Base-by-base conservation (phyloP, 441 rosid genomes). In the Lepidium campestre region DNA sequence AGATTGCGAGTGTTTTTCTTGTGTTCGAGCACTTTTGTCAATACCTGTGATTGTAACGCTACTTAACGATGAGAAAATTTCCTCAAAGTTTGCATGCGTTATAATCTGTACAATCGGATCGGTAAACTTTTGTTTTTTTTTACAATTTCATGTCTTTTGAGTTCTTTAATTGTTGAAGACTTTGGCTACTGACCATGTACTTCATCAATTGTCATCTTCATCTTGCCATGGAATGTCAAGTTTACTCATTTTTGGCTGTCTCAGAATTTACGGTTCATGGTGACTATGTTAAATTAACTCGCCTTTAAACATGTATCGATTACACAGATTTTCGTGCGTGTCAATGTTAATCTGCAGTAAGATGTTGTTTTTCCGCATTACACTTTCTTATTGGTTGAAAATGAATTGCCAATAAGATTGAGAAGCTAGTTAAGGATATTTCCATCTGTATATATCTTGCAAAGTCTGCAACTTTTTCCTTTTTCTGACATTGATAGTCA, bases 321-420 rank as follows among this genome's bases (percentile, higher is more conserved):
- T 59, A 59, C 72, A 59, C 49, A n/a, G 14, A 58, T 10, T 12
- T 39, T 47, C 19, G n/a, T 68, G 50, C 45, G 52, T 52, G 23
- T 32, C 19, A 44, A 61, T 15, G 32, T 31, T 22, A 6, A 42
- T 42, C 6, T 15, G 46, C 17, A 45, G 37, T 41, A 5, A 11
- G n/a, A n/a, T n/a, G n/a, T n/a, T n/a, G n/a, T n/a, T 44, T 22
- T n/a, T 34, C 9, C 27, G 15, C 10, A 25, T 22, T 67, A 35
- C 20, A n/a, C 12, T 20, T 46, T 29, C 13, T 15, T 8, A 10
- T 39, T 59, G 60, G 53, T 68, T n/a, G 4, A 17, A 35, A 10
- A 1, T 36, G 11, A 57, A 25, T 18, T 45, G 17, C 20, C 48
- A 27, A 25, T 45, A 42, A 7, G 6, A 45, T 12, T 67, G 49